These are phyloP conservation scores for barrel medic (Medicago truncatula) DNA, from an alignment of 306 rosid genomes.

Conservation along the genomic window DNA sequence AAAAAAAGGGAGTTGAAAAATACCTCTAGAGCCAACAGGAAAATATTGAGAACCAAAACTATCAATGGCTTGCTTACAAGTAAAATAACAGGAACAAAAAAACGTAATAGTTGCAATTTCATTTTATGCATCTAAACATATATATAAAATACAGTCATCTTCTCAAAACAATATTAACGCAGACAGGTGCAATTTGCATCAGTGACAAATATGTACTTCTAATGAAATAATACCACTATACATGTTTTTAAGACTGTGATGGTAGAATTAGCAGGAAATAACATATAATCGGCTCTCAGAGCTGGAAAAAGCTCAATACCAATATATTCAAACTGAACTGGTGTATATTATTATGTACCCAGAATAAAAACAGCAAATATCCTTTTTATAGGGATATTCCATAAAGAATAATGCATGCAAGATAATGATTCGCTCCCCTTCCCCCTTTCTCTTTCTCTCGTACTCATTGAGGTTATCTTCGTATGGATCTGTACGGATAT, in stretches of 20 bases:
- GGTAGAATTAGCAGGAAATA: slow-evolving; percentile 17
- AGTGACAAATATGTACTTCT: neutral
- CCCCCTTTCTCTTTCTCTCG: neutral
- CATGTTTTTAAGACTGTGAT: neutral
- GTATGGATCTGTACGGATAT: neutral
- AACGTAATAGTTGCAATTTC: neutral
- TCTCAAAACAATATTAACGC: neutral
- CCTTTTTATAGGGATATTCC: slow-evolving; percentile 5
- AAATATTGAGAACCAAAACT: slow-evolving; percentile 24
- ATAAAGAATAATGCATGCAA: neutral
- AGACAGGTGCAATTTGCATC: neutral
- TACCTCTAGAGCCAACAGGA: too few species aligned
- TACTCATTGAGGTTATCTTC: neutral
- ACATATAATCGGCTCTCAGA: neutral
- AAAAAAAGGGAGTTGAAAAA: neutral
- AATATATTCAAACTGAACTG: neutral
- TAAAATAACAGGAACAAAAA: slow-evolving; percentile 24
- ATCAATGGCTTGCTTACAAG: slow-evolving; percentile 9
- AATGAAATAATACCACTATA: neutral
- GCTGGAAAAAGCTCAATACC: neutral
- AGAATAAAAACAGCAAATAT: slow-evolving; percentile 5
- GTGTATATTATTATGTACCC: neutral
- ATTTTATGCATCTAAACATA: neutral
- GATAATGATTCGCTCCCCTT: neutral
- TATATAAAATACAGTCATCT: neutral